These are phyloP conservation scores for Taxillus chinensis DNA, from an alignment of 164 flowering plant genomes.

Conservation along the genomic window DNA sequence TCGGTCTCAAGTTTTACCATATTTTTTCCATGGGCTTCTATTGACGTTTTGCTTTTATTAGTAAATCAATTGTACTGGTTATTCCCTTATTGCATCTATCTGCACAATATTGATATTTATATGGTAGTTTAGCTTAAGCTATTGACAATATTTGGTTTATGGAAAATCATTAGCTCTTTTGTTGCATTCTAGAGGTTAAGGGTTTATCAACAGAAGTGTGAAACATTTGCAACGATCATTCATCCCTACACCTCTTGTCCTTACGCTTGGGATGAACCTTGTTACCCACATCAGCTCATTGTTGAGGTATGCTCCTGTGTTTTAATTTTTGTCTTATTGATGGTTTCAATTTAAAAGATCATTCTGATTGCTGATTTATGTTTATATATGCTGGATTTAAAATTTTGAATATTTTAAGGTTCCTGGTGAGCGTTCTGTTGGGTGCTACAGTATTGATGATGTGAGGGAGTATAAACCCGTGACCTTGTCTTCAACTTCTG, in stretches of 20 bases:
- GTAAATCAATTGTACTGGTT: no score
- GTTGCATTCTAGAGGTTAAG: conserved; percentile 52
- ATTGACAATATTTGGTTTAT: not conserved
- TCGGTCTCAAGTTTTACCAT: no score
- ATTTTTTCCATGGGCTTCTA: no score
- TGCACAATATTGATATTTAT: no score
- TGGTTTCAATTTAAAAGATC: not conserved
- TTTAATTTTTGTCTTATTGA: not conserved
- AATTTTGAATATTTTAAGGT: conserved; percentile 35
- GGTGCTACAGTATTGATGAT: conserved; percentile 74
- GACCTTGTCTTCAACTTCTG: conserved; percentile 46
- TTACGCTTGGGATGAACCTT: conserved; percentile 99
- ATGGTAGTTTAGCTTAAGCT: no score
- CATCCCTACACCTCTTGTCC: conserved; percentile 73
- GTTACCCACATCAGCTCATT: conserved; percentile 78
- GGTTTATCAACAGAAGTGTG: conserved; percentile 83
- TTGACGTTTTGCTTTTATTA: no score
- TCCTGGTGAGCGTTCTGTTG: conserved; percentile 78
- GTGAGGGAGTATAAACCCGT: conserved; percentile 51
- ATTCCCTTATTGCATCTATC: no score
- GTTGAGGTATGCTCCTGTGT: conserved; percentile 57
- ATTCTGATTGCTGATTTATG: no score
- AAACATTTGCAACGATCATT: conserved; percentile 62
- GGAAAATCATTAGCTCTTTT: not conserved
- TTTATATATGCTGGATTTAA: not conserved